A percentile compares a stretch with the other conserved stretches of the same genome.
Evolutionary conservation across 140 eudicot species (phyloP).

Genomic region (Bidens hawaiensis): DNA sequence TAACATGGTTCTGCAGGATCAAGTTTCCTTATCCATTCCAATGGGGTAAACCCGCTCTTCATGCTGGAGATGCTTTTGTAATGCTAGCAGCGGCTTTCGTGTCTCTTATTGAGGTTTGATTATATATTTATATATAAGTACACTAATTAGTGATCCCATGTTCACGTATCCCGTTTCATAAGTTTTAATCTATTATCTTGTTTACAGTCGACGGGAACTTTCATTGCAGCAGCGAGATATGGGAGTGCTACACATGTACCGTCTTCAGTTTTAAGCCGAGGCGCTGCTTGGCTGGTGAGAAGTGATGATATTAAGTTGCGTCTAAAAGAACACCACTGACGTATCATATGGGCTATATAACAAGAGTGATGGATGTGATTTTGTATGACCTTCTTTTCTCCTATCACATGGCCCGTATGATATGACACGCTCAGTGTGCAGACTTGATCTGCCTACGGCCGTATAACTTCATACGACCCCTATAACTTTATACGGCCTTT

Average conservation of each 20-base stretch:
- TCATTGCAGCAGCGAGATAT: conserved; percentile 82
- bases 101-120: conserved; percentile 67
- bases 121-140: background rate
- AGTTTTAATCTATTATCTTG: background rate
- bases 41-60: conserved; percentile 82
- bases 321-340: too few species aligned
- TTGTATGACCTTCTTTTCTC: too few species aligned
- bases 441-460: too few species aligned
- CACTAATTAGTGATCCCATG: background rate
- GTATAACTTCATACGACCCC: too few species aligned
- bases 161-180: background rate
- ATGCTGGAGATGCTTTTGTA: conserved; percentile 63
- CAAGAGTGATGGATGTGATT: too few species aligned
- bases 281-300: conserved; percentile 89
- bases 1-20: conserved; percentile 43
- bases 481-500: too few species aligned
- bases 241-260: conserved; percentile 85
- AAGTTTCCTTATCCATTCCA: conserved; percentile 88
- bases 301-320: too few species aligned
- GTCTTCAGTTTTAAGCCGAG: conserved; percentile 80
- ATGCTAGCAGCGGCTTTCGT: conserved; percentile 88
- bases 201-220: conserved; percentile 84
- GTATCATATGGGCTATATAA: too few species aligned
- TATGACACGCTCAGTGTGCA: too few species aligned
- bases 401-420: too few species aligned